Evolutionary conservation across 371 early-diverging fungal genomes (phyloP), one percentile per base, ranked within the genome.

Genomic region (Neoconidiobolus thromboides): DNA sequence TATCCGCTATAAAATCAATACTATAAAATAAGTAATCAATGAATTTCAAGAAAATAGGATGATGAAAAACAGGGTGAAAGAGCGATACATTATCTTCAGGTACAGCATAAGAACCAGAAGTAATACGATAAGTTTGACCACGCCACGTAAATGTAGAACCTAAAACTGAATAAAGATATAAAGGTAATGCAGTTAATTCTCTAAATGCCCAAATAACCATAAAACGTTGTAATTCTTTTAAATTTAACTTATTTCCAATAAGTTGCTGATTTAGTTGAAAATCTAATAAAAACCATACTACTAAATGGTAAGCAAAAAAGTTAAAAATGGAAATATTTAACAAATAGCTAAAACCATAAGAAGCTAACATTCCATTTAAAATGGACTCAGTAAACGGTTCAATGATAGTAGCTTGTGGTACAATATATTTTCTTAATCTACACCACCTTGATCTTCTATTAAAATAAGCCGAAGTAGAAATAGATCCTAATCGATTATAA

Each of bases 311-410:
- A 3, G 68, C 61, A 60, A 89, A 79, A 48, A 85, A 81, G 15
- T 65, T 57, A 41, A 57, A 51, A 1, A 67, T 58, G 37, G 76
- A 68, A 4, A 71, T 63, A 15, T 71, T 73, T 60, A 76, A 82
- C 38, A 79, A 71, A 41, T 66, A 44, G 52, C 65, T 66, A 48
- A 66, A 82, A 43, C 69, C 85, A 60, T 72, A 80, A 1, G 87
- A 79, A 1, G 86, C 86, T 61, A 87, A 69, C 1, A 79, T 38
- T 3, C 88, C 90, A 68, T 82, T 78, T 10, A 91, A 63, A 40
- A 94, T 70, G 9, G 86, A 89, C 68, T 94, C 95, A 3, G 91
- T 87, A 42, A 93, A 76, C 1, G 96, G 96, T 66, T 96, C 96
- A 1, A 83, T 69, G 3, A 90, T 61, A 1, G 93, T 95, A 0